A percentile compares a stretch with the other conserved stretches of the same genome.
Evolutionary conservation across 768 basidiomycete genomes (phyloP).

Genomic region (Panus rudis): DNA sequence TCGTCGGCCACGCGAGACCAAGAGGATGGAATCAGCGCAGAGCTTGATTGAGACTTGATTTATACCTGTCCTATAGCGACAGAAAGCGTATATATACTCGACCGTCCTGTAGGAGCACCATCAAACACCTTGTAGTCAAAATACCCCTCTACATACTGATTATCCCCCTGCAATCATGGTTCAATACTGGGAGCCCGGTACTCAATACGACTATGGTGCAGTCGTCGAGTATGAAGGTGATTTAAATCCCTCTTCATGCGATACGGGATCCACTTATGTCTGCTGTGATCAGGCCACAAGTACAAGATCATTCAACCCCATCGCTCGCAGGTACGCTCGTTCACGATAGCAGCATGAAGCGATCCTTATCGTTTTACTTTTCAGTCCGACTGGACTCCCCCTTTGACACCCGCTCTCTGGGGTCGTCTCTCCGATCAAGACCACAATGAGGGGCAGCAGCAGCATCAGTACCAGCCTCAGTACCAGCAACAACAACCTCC

Average conservation of each 20-base stretch:
- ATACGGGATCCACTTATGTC: background rate
- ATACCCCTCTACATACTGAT: no score
- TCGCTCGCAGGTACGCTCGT: slow-evolving; percentile 47
- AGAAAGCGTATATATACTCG: no score
- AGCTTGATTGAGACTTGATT: no score
- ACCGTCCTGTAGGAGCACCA: no score
- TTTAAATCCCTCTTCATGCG: background rate
- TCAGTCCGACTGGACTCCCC: slow-evolving; percentile 65
- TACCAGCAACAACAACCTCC: slow-evolving; percentile 2
- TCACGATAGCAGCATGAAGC: background rate
- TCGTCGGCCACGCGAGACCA: no score
- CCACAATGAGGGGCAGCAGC: slow-evolving; percentile 18
- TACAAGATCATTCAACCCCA: slow-evolving; percentile 75
- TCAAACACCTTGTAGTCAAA: no score
- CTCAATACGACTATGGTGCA: slow-evolving; percentile 45
- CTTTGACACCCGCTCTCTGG: slow-evolving; percentile 60
- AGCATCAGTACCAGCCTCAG: slow-evolving; percentile 22
- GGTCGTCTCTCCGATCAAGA: slow-evolving; percentile 36
- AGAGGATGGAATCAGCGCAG: no score
- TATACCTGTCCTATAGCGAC: no score
- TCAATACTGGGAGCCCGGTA: slow-evolving; percentile 55
- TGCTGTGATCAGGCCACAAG: slow-evolving; percentile 33
- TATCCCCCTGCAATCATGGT: no score
- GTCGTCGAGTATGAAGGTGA: slow-evolving; percentile 53
- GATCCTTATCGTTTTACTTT: background rate